phyloP scores from a whole-genome alignment of 345 rosid species.

The Melastoma malabathricum region DNA sequence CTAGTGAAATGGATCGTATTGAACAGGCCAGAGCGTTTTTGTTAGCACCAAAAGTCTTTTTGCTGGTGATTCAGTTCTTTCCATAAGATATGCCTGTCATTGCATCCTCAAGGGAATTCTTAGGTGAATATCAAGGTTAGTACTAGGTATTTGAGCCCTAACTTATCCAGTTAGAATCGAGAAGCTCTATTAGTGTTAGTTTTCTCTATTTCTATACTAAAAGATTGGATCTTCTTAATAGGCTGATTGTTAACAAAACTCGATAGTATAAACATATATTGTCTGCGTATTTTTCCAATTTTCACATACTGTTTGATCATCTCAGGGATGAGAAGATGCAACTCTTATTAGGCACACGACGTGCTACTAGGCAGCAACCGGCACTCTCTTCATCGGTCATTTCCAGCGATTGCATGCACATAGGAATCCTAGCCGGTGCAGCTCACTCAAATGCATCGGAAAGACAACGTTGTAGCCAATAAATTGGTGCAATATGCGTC shows the following conservation, averaged over 20 bases:
- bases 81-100: constrained; percentile 41
- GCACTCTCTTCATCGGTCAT: constrained; percentile 89
- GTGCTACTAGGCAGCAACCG: constrained; percentile 80
- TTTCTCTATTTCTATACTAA: no score
- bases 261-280: constrained; percentile 1
- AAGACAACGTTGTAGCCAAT: no score
- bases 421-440: constrained; percentile 97
- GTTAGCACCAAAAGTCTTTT: constrained; percentile 85
- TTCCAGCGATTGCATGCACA: constrained; percentile 98
- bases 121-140: no score
- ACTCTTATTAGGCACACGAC: constrained; percentile 76
- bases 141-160: constrained; percentile 4
- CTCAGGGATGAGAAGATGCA: constrained; percentile 88
- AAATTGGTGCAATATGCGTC: no score
- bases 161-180: no score
- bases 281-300: constrained; percentile 4
- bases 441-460: constrained; percentile 48
- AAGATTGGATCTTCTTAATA: constrained; percentile 6
- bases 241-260: no score
- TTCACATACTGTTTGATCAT: constrained; percentile 2
- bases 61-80: constrained; percentile 91
- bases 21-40: constrained; percentile 91
- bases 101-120: neutral
- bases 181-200: no score
- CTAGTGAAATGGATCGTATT: neutral